Conservation (phyloP, 2,329 filamentous ascomycete genomes). For the Neurospora sp. region DNA sequence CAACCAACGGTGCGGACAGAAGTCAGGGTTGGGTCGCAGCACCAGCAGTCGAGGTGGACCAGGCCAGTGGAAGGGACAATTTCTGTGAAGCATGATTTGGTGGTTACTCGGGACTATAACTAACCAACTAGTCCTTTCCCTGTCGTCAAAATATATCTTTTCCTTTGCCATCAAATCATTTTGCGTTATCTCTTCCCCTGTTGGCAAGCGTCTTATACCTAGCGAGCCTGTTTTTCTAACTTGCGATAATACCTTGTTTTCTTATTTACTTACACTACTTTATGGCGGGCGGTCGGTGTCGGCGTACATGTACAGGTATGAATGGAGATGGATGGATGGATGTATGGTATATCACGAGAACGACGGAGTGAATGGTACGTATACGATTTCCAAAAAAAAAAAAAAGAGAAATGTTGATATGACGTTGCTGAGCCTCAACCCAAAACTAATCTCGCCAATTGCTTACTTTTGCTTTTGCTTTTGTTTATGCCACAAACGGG, state of each 20-base stretch:
- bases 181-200: not conserved
- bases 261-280: not conserved
- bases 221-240: not conserved
- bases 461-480: not conserved
- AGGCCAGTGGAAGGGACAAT: not conserved
- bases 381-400: not conserved
- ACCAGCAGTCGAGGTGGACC: not conserved
- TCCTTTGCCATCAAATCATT: not conserved
- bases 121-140: not conserved
- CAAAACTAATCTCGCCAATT: not conserved
- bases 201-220: not conserved
- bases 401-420: not conserved
- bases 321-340: not conserved
- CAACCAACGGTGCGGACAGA: conserved; percentile 14
- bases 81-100: not conserved
- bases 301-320: not conserved
- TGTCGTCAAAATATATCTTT: not conserved
- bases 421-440: not conserved
- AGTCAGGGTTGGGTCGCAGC: conserved; percentile 9
- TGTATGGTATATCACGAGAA: not conserved
- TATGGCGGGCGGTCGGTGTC: not conserved
- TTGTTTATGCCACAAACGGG: not conserved
- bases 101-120: not conserved
- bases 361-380: not conserved
- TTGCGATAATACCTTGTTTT: not conserved